These are phyloP conservation scores for Inga leiocalycina DNA, from an alignment of 306 rosid genomes.

Conservation along the genomic window DNA sequence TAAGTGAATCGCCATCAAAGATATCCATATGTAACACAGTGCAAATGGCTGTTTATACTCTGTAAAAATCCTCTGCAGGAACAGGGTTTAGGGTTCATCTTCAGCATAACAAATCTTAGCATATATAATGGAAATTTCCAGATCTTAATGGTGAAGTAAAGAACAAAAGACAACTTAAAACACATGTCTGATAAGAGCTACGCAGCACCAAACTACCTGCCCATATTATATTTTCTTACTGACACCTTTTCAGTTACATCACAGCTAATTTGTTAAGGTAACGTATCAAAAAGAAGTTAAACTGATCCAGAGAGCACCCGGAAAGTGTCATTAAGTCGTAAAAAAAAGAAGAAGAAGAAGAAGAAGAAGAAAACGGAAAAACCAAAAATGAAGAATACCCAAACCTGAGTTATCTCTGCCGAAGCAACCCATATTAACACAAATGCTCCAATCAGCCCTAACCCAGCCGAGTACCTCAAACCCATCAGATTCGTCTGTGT, in stretches of 20 bases:
- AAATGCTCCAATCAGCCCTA: conserved; percentile 60
- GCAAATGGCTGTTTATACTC: conserved; percentile 78
- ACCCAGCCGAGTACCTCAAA: conserved; percentile 59
- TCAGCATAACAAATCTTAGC: not conserved
- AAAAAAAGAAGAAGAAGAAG: not conserved
- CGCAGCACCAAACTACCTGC: not conserved
- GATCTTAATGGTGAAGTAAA: not conserved
- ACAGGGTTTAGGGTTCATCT: conserved; percentile 13
- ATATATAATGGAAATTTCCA: not conserved
- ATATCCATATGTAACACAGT: conserved; percentile 67
- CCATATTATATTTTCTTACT: not conserved
- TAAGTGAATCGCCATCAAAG: conserved; percentile 62
- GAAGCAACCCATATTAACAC: conserved; percentile 71
- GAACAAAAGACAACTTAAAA: conserved; percentile 1
- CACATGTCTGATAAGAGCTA: not conserved
- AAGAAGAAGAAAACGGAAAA: not conserved
- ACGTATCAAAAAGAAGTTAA: not conserved
- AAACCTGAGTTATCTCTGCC: conserved; percentile 83
- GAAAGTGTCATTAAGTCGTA: not conserved
- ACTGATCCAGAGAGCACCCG: not conserved
- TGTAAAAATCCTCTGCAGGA: conserved; percentile 68
- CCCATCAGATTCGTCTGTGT: conserved; percentile 46
- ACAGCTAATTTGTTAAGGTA: not conserved
- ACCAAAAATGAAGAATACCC: not conserved
- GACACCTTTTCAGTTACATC: not conserved